Evolutionary conservation across 1,284 basidiomycete species (phyloP), one percentile per base, ranked within the genome.

Genomic region (Tetrapyrgos nigripes): DNA sequence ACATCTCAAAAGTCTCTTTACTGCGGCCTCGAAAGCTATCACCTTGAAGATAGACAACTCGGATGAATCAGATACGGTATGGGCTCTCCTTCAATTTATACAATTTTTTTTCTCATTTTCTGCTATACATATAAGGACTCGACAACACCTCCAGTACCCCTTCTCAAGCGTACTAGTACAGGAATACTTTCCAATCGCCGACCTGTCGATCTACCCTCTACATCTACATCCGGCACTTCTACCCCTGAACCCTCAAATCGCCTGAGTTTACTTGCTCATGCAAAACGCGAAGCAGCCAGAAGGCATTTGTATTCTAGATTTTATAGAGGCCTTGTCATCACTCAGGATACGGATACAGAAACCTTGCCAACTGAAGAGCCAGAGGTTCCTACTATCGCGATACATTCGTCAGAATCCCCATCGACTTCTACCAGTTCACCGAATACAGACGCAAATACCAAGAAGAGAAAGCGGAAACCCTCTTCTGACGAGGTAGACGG

Each of bases 211-310:
- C 83, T 83, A 37, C 79, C 82, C 2, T 77, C 83, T 28, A 80
- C 80, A 19, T 69, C 68, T 17, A 72, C 77, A 14, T 84, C 85
- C 50, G 83, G 84, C 21, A 70, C 74, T 4, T 72, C 73, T 14
- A 85, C 85, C 1, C 83, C 83, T 4, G 67, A 77, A 21, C 57
- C 71, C 47, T 63, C 66, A 24, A 55, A 72, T 17, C 79, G 77
- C 47, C 69, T 83, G 23, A 86, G 79, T 61, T 76, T 94, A 11
- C 73, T 93, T 54, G 82, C 86, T 0, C 73, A 79, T 1, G 89
- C 91, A 4, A 93, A 94, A 72, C 81, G 88, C 54, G 92, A 94
- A 66, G 85, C 91, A 14, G 94, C 94, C 0, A 83, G 83, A 58
- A 79, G 84, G 27, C 82, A 81, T 29, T 79, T 97, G 1, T 97